Conservation (phyloP, 208 protist genomes). For the Trypanosoma lewisi region DNA sequence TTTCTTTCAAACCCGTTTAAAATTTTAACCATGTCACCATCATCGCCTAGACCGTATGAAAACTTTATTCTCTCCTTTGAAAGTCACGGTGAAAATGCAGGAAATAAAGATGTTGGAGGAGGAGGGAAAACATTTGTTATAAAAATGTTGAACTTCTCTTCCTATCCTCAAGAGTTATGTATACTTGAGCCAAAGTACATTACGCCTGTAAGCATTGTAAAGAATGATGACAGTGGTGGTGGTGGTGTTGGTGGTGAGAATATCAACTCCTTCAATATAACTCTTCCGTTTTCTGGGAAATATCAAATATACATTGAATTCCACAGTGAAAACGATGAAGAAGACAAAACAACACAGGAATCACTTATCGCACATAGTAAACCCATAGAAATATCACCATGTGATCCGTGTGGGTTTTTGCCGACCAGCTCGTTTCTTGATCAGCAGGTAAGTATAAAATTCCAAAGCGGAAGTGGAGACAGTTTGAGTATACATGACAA, state of each 20-base stretch:
- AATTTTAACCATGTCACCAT: conserved; percentile 34
- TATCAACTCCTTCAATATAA: conserved; percentile 62
- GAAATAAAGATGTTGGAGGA: conserved; percentile 47
- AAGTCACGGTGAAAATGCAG: conserved; percentile 26
- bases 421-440: conserved; percentile 65
- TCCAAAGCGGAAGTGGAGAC: conserved; percentile 45
- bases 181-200: conserved; percentile 46
- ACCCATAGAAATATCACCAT: conserved; percentile 49
- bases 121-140: too few relatives aligned
- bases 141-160: too few relatives aligned
- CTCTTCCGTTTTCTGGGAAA: conserved; percentile 38
- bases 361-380: conserved; percentile 61
- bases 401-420: conserved; percentile 76
- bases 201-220: conserved; percentile 41
- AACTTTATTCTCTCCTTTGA: conserved; percentile 64
- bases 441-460: conserved; percentile 39
- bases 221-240: conserved; percentile 16
- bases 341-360: too few relatives aligned
- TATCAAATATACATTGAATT: conserved; percentile 75
- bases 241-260: too few relatives aligned
- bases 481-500: conserved; percentile 46
- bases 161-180: conserved; percentile 40
- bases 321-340: conserved; percentile 14
- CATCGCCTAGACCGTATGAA: conserved; percentile 69
- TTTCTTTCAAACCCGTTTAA: conserved; percentile 52